Evolutionary conservation across 495 filamentous ascomycete species (phyloP), one percentile per base, ranked within the genome.

Genomic region (Talaromyces nanjingensis): DNA sequence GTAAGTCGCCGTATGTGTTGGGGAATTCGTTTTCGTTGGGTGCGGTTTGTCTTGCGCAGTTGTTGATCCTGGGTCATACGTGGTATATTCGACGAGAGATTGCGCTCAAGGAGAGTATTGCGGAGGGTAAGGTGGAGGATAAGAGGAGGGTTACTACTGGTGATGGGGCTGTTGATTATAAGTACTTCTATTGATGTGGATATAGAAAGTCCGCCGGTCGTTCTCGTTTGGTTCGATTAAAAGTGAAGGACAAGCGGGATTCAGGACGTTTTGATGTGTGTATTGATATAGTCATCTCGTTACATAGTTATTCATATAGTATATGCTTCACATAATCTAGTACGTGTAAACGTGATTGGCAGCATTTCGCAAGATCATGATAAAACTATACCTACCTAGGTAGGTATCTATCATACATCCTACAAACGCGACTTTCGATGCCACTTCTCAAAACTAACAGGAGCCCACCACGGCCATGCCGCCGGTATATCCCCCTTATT

Each of bases 21-120:
- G 82, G 82, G 0, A 79, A 84, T 55, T 64, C 70, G 6, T 83
- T 83, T 57, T 80, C 78, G 0, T 63, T 83, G n/a, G 80, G 76
- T 0, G 65, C 79, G 1, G 59, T 83, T 25, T 73, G 72, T 0
- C 65, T 83, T 8, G 67, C 73, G 0, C 78, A 82, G 66, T 14
- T 72, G 0, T 60, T 76, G 22, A 74, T 83, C 20, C 53, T 64
- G 14, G 58, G 31, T 20, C 73, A 76, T 64, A 76, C 72, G 53
- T 67, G 73, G n/a, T 84, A 83, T 64, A 49, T 83, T 42, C 66
- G 73, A 2, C 66, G 67, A 18, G 69, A 76, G 63, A 83, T 83
- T 60, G 60, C 49, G 9, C 47, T 67, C 47, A 84, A 84, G 68
- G 70, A 74, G 27, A 63, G 64, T 65, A 82, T 83, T 59, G 34